Evolutionary conservation across 805 yeast genomes (phyloP), one percentile per base, ranked within the genome.

Genomic region (Ogataea sp.): DNA sequence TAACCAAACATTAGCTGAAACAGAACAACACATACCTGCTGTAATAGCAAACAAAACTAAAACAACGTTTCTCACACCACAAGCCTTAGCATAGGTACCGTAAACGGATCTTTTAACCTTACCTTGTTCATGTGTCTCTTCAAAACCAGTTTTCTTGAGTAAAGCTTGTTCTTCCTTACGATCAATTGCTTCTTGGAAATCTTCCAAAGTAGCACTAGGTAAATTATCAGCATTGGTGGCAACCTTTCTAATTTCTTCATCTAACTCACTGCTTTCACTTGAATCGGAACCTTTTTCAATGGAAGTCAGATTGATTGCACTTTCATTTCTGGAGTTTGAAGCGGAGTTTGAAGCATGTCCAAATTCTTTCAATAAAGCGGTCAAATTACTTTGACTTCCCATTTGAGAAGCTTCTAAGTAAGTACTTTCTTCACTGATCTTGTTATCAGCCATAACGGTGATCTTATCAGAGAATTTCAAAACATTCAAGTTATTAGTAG

Each of bases 121-220:
- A 40, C 98, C 98, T 56, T 87, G 89, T 62, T 93, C 96, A 42
- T 83, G 74, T 48, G 78, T 88, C 61, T 93, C 98, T 49, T 74
- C 77, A 50, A 75, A 59, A 16, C 70, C 68, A 20, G 51, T 65
- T 64, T 44, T 63, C 59, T 55, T 60, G 60, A 54, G 59, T 4
- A 15, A 15, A 13, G 55, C 64, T 20, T 58, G 68, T n/a, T 56
- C 65, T 32, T 66, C 71, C 35, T 65, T 62, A 9, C 45, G 44
- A 13, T 46, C 43, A 32, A 53, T 48, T 14, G 52, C 60, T n/a
- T 50, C 61, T 21, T 49, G 54, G 39, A 71, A 76, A 48, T 67
- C 59, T 40, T 59, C 64, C 3, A 72, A 64, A 47, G 83, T 78
- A 2, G 90, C 90, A 53, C 83, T 72, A 53, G 83, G 68, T 44